Evolutionary conservation across 2,329 filamentous ascomycete species (phyloP).

Genomic region (Phyllosticta citriasiana): DNA sequence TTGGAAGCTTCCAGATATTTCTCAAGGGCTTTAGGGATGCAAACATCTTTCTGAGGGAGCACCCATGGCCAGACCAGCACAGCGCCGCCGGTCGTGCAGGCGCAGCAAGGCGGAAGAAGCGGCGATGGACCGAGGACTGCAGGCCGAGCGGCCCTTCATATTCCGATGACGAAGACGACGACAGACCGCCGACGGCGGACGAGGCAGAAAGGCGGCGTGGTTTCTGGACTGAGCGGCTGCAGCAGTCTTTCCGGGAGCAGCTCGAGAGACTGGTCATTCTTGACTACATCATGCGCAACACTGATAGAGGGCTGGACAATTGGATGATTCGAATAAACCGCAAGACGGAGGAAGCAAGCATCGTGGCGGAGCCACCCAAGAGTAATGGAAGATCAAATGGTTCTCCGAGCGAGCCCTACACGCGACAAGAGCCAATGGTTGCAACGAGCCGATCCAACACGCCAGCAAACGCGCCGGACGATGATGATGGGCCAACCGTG

Average conservation of each 20-base stretch:
- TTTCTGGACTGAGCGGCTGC: conserved; percentile 77
- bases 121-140: conserved; percentile 69
- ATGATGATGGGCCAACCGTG: conserved; percentile 44
- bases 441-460: conserved; percentile 51
- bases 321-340: conserved; percentile 99
- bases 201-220: conserved; percentile 44
- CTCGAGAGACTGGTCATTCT: conserved; percentile 94
- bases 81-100: conserved; percentile 56
- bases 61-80: conserved; percentile 94
- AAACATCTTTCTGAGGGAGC: conserved; percentile 85
- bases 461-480: conserved; percentile 40
- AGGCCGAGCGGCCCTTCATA: conserved; percentile 53
- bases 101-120: conserved; percentile 55
- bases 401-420: conserved; percentile 52
- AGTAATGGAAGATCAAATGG: conserved; percentile 36
- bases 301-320: conserved; percentile 90
- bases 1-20: conserved; percentile 95
- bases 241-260: conserved; percentile 88
- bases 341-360: conserved; percentile 69
- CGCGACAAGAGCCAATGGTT: conserved; percentile 74
- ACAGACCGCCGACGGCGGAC: conserved; percentile 28
- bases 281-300: conserved; percentile 99
- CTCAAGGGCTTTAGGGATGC: conserved; percentile 95
- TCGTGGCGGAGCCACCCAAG: conserved; percentile 75
- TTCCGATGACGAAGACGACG: conserved; percentile 54